Base-by-base conservation (phyloP, 108 stramenopile genomes). In the Cylindrotheca fusiformis region DNA sequence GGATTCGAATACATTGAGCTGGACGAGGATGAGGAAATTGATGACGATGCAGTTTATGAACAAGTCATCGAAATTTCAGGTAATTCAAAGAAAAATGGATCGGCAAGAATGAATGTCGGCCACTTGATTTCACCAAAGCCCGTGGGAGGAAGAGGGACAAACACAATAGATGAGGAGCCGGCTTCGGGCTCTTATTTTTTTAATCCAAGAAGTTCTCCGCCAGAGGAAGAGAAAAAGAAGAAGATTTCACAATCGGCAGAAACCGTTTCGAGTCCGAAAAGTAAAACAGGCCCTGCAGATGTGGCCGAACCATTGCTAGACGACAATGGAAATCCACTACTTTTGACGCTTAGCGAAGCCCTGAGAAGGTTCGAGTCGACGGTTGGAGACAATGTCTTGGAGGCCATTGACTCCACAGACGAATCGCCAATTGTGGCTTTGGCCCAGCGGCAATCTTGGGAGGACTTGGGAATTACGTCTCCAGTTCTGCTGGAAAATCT, bases 401-500 rank as follows among this genome's bases (percentile, higher is more conserved):
- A 59, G n/a, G 45, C 33, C 19, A 59, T 60, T 22, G 63, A 63
- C 36, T 24, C 68, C 1, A 32, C 58, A 14, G 58, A 59, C 4
- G 68, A 58, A 10, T 41, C 36, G 58, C 67, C 67, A 3, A 68
- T 68, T 36, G 46, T 68, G 21, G 48, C 56, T 2, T 20, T 49
- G 14, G 32, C 49, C 1, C 41, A 58, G 25, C 21, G 24, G 2
- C 4, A 32, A 32, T 55, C 76, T 24, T 94, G 88, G 88, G 60
- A 86, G 41, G 76, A 87, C 25, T 32, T 88, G 26, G 88, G 88
- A 19, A 85, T 90, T 29, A 90, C 83, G 14, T 60, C 75, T 4
- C 53, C 72, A 0, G 54, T 48, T 10, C 65, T 90, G 1, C 58
- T 89, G 2, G 54, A 72, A 44, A 93, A 90, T 62, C 70, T 89